Evolutionary conservation across 2,329 filamentous ascomycete genomes (phyloP), one percentile per base, ranked within the genome.

Genomic region (Botryotinia calthae): DNA sequence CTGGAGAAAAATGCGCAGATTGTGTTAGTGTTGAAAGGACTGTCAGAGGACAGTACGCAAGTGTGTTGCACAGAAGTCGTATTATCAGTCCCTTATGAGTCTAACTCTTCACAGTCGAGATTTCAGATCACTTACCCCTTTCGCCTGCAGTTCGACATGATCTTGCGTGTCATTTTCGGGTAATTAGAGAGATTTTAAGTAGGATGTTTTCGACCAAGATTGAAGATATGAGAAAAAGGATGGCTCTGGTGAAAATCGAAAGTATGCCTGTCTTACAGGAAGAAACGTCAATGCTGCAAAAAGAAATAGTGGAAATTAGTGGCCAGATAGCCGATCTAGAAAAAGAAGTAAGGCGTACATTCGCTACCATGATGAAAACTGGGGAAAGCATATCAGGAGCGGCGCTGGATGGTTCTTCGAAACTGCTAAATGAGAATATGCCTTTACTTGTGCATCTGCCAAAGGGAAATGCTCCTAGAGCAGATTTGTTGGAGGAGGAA

Each of bases 391-490:
- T 20, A 40, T 28, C 31, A 48, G 31, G 12, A 28, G 22, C 14
- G 16, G 22, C 14, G 16, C 22, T 22, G 20, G 31, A 40, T 40
- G 44, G n/a, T 22, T 25, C 46, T 1, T 12, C 31, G 1, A 54
- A 2, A 20, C 16, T 9, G 25, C 46, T 6, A 12, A 18, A 28
- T 10, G 25, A 66, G 20, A 40, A 22, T 28, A 8, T 31, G 8
- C 48, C 48, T 10, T 10, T 10, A 28, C 48, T 42, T 56, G 34
- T 42, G 31, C 25, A 31, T 54, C 20, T 31, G 7, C 1, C 9
- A 1, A 42, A 42, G 25, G 18, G 0, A 28, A 8, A 18, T 20
- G 2, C 0, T 7, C 1, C 31, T 4, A 14, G 46, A 2, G 16
- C 34, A 3, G 46, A 22, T 1, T 14, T 10, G 0, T 37, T 40